These are phyloP conservation scores for Russula brevipes DNA, from an alignment of 768 basidiomycete species.

Conservation along the genomic window DNA sequence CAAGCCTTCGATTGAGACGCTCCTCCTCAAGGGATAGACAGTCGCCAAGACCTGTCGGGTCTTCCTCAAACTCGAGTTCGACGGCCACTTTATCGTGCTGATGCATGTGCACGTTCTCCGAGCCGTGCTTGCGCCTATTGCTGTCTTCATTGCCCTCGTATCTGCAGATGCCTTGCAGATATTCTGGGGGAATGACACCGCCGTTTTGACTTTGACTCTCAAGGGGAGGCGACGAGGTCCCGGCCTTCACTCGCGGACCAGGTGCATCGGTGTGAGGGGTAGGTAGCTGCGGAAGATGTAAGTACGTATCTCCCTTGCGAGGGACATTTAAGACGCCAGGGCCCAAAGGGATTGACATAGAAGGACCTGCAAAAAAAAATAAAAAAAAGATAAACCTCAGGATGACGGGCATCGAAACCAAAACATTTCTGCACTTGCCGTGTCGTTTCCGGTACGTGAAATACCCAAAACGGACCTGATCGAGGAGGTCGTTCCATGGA, in stretches of 20 bases:
- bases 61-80: slow-evolving; percentile 55
- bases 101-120: slow-evolving; percentile 28
- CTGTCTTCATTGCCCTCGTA: no score
- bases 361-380: not conserved
- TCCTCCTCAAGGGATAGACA: slow-evolving; percentile 66
- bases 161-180: no score
- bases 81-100: slow-evolving; percentile 44
- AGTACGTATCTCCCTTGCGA: not conserved
- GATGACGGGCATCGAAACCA: not conserved
- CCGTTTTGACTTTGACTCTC: no score
- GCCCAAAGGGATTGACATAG: not conserved
- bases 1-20: slow-evolving; percentile 68
- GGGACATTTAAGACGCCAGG: not conserved
- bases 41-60: slow-evolving; percentile 49
- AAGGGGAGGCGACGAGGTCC: not conserved
- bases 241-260: not conserved
- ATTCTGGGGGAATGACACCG: no score
- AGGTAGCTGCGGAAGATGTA: not conserved
- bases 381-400: not conserved
- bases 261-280: not conserved
- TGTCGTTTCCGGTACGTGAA: slow-evolving; percentile 54
- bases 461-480: slow-evolving; percentile 64
- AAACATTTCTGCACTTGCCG: slow-evolving; percentile 31
- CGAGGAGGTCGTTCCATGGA: slow-evolving; percentile 48
- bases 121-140: slow-evolving; percentile 16